phyloP scores from a whole-genome alignment of 106 monocot genomes.

The Gastrodia elata region DNA sequence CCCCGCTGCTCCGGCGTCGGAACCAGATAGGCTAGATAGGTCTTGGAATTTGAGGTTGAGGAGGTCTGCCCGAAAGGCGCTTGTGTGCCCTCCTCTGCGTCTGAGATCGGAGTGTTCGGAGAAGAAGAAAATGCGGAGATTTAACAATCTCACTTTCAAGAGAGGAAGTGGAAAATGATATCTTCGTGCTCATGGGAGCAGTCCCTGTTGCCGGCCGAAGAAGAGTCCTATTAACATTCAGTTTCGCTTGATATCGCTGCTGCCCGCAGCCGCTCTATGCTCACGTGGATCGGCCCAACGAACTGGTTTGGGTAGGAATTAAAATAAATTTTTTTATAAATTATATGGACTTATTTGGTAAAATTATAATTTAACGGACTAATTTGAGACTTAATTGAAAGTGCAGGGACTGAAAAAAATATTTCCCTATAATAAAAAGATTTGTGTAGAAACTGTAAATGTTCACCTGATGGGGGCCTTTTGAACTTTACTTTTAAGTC shows the following conservation, averaged over 20 bases:
- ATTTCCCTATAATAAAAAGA: no score
- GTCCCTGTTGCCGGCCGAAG: slow-evolving; percentile 31
- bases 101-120: slow-evolving; percentile 5
- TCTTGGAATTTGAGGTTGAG: slow-evolving; percentile 1
- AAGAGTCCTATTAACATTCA: slow-evolving; percentile 34
- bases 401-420: no score
- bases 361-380: no score
- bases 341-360: no score
- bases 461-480: background rate
- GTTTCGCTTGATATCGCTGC: slow-evolving; percentile 38
- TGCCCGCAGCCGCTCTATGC: no score
- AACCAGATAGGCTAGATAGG: background rate
- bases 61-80: background rate
- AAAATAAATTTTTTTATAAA: no score
- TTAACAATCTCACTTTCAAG: slow-evolving; percentile 31
- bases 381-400: no score
- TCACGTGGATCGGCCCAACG: no score
- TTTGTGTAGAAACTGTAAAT: no score
- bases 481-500: background rate
- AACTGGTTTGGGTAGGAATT: no score
- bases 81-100: background rate
- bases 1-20: background rate
- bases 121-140: background rate
- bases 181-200: slow-evolving; percentile 37
- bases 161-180: slow-evolving; percentile 42